Conservation (phyloP, 768 basidiomycete genomes). For the Galerina sulciceps region DNA sequence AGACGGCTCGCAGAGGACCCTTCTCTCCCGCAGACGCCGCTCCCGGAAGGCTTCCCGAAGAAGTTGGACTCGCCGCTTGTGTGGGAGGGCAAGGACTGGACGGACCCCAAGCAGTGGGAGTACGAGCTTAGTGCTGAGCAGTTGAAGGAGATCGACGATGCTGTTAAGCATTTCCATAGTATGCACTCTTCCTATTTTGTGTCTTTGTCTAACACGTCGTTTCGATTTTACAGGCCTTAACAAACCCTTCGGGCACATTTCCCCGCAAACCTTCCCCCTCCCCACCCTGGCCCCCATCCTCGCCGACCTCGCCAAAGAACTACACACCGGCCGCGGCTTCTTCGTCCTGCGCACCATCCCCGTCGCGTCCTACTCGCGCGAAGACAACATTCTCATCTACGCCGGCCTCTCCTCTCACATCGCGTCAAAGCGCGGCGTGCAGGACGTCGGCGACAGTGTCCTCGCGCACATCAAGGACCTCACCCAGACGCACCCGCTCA, state of each 20-base stretch:
- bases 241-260: slow-evolving; percentile 32
- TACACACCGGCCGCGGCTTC: slow-evolving; percentile 49
- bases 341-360: slow-evolving; percentile 51
- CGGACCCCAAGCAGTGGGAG: slow-evolving; percentile 42
- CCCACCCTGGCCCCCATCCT: slow-evolving; percentile 42
- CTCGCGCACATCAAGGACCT: slow-evolving; percentile 53
- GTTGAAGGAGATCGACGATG: slow-evolving; percentile 41
- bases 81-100: slow-evolving; percentile 48
- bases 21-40: slow-evolving; percentile 26
- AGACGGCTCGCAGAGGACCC: slow-evolving; percentile 40
- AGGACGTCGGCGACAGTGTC: slow-evolving; percentile 31
- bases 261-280: slow-evolving; percentile 44
- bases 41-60: slow-evolving; percentile 41
- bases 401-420: slow-evolving; percentile 35
- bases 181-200: neutral
- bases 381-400: slow-evolving; percentile 45
- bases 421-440: slow-evolving; percentile 17
- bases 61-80: slow-evolving; percentile 42
- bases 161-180: slow-evolving; percentile 38
- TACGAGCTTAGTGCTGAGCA: slow-evolving; percentile 34
- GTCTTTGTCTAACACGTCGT: neutral
- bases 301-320: slow-evolving; percentile 36
- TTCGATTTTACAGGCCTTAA: slow-evolving; percentile 22
- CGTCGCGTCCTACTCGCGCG: slow-evolving; percentile 42
- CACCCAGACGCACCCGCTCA: slow-evolving; percentile 37